Percentiles rank a stretch among this genome's conserved stretches.
Evolutionary conservation across 2,329 filamentous ascomycete genomes (phyloP).

Genomic region (Trichoderma asperellum): DNA sequence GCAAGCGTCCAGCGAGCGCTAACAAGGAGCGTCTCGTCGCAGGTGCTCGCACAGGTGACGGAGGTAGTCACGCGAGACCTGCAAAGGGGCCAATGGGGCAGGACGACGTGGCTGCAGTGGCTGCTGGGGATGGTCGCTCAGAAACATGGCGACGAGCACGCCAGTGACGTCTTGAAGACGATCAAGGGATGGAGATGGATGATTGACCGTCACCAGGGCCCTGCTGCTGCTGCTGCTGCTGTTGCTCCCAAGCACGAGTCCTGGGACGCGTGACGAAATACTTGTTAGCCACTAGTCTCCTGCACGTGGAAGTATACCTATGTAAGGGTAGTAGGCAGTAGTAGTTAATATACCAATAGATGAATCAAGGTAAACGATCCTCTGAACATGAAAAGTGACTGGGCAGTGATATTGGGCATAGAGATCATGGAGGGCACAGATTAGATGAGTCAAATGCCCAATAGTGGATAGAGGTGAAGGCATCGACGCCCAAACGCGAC

Average conservation of each 20-base stretch:
- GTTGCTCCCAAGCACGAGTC: not conserved
- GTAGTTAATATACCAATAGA: not conserved
- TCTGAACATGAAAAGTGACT: not conserved
- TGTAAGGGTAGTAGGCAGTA: no score
- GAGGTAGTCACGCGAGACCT: constrained; percentile 42
- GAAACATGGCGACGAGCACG: constrained; percentile 32
- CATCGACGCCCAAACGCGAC: constrained; percentile 10
- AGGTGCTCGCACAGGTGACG: constrained; percentile 37
- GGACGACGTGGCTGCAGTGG: constrained; percentile 40
- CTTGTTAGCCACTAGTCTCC: not conserved
- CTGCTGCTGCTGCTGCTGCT: not conserved
- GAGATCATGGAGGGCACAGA: not conserved
- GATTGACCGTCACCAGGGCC: constrained; percentile 22
- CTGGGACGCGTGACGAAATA: not conserved
- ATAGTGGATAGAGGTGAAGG: not conserved
- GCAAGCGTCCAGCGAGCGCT: constrained; percentile 35
- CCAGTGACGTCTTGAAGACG: constrained; percentile 28
- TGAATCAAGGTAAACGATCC: not conserved
- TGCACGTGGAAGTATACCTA: not conserved
- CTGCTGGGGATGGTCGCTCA: constrained; percentile 37
- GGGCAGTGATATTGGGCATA: not conserved
- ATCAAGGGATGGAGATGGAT: constrained; percentile 37
- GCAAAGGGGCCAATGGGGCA: constrained; percentile 40
- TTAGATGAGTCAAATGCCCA: not conserved
- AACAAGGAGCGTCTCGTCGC: constrained; percentile 34